Conservation (phyloP, 2,329 filamentous ascomycete genomes). For the Sclerotinia minor region DNA sequence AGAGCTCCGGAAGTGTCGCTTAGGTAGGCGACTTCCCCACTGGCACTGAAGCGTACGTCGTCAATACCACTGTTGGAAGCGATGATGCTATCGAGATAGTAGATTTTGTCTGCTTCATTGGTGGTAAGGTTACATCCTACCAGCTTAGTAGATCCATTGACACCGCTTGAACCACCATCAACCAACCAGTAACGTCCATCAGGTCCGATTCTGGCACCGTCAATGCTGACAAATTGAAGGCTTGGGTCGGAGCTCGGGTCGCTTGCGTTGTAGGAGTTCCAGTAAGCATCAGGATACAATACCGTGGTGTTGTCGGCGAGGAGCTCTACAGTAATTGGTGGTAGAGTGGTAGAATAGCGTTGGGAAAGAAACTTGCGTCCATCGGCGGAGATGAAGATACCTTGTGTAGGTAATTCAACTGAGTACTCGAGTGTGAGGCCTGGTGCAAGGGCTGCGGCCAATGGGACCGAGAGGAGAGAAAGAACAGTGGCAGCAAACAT, state of each 20-base stretch:
- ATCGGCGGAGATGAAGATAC: conserved; percentile 2
- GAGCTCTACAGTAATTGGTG: background rate
- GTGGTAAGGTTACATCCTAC: conserved; percentile 31
- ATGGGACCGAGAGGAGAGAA: background rate
- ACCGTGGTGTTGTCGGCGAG: background rate
- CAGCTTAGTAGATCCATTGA: conserved; percentile 39
- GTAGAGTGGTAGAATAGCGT: conserved; percentile 1
- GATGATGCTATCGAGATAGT: conserved; percentile 42
- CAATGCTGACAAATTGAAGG: background rate
- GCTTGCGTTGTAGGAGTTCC: conserved; percentile 5
- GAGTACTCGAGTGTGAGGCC: background rate
- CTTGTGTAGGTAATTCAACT: background rate
- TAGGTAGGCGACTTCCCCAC: conserved; percentile 64
- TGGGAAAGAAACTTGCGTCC: conserved; percentile 3
- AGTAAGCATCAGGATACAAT: background rate
- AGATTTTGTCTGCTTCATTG: conserved; percentile 42
- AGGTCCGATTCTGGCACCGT: background rate
- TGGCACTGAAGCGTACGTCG: conserved; percentile 43
- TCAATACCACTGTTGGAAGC: conserved; percentile 41
- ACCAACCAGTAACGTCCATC: conserved; percentile 9
- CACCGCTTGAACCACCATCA: conserved; percentile 1
- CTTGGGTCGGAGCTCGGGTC: background rate
- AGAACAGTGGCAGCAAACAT: background rate
- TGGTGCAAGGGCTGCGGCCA: background rate
- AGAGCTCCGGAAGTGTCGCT: conserved; percentile 68